Evolutionary conservation across 805 yeast genomes (phyloP).

Genomic region (Wickerhamiella qilinensis): DNA sequence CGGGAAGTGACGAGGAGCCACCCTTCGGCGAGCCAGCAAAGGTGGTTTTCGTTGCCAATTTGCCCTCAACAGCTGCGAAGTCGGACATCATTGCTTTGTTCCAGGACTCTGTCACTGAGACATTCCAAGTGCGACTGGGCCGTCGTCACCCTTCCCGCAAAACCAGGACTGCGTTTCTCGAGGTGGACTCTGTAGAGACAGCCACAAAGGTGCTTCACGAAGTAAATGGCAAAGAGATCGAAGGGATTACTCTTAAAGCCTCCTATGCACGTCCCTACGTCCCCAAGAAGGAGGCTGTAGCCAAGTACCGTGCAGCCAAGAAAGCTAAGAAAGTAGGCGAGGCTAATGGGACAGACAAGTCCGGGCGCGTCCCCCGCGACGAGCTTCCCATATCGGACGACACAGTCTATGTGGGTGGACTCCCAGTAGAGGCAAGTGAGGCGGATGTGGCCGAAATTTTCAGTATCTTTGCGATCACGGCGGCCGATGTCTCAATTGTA

Average conservation of each 20-base stretch:
- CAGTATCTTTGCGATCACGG: slow-evolving; percentile 9
- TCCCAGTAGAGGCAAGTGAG: slow-evolving; percentile 35
- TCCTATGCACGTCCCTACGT: not conserved
- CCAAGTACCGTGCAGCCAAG: not conserved
- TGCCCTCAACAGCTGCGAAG: no score
- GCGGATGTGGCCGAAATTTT: slow-evolving; percentile 32
- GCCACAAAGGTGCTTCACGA: slow-evolving; percentile 27
- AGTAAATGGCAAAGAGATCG: slow-evolving; percentile 22
- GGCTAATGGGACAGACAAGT: not conserved
- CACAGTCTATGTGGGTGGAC: slow-evolving; percentile 46
- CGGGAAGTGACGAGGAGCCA: no score
- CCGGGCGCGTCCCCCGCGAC: slow-evolving; percentile 5
- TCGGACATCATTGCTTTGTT: no score
- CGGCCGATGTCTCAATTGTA: slow-evolving; percentile 21
- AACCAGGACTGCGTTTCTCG: slow-evolving; percentile 37
- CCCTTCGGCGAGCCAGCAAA: no score
- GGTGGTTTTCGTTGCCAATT: no score
- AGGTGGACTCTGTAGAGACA: slow-evolving; percentile 27
- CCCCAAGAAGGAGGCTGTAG: not conserved
- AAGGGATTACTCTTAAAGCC: not conserved
- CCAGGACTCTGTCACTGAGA: no score
- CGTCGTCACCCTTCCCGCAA: slow-evolving; percentile 15
- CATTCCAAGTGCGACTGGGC: no score
- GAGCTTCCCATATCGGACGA: slow-evolving; percentile 30
- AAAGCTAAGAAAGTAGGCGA: not conserved